Evolutionary conservation across 345 rosid genomes (phyloP).

Genomic region (Linum usitatissimum): DNA sequence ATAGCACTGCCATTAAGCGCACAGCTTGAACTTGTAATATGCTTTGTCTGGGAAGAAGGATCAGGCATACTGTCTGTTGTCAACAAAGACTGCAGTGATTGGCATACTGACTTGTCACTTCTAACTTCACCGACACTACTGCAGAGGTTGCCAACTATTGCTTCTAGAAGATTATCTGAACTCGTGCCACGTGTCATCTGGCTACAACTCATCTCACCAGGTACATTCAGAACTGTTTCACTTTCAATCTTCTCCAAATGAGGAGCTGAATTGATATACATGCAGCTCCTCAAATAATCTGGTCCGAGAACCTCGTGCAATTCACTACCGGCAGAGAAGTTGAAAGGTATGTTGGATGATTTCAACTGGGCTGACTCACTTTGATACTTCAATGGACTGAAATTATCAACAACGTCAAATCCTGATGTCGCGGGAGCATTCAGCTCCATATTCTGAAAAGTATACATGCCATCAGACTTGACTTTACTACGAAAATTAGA

Average conservation of each 20-base stretch:
- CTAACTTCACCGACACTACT: constrained; percentile 34
- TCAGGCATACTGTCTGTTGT: constrained; percentile 40
- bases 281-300: constrained; percentile 34
- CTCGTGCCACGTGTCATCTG: constrained; percentile 44
- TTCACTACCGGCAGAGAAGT: constrained; percentile 60
- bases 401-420: constrained; percentile 24
- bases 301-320: constrained; percentile 83
- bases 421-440: constrained; percentile 30
- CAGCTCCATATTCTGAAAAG: constrained; percentile 21
- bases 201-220: constrained; percentile 45
- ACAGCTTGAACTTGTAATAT: constrained; percentile 32
- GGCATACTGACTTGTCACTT: constrained; percentile 41
- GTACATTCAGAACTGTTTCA: constrained; percentile 28
- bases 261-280: constrained; percentile 25
- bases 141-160: constrained; percentile 69
- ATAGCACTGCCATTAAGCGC: constrained; percentile 36
- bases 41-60: constrained; percentile 36
- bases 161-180: constrained; percentile 80
- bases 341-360: constrained; percentile 13
- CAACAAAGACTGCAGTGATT: constrained; percentile 40
- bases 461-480: constrained; percentile 21
- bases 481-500: constrained; percentile 22
- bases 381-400: constrained; percentile 26
- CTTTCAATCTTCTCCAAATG: constrained; percentile 33
- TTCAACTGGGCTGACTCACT: constrained; percentile 27